These are phyloP conservation scores for Castanopsis chinensis DNA, from an alignment of 306 rosid species.

Conservation along the genomic window DNA sequence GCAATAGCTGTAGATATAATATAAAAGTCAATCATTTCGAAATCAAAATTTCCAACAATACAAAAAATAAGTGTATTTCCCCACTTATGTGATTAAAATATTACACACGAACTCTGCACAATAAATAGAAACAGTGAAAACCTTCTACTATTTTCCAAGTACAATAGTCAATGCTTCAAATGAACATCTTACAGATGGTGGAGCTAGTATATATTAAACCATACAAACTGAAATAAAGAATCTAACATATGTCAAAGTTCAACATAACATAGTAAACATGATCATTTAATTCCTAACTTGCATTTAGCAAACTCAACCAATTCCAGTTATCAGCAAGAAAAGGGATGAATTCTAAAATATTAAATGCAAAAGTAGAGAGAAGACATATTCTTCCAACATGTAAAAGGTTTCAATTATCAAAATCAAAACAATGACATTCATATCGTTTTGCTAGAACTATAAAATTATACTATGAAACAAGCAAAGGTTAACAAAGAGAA, in stretches of 20 bases:
- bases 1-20: conserved; percentile 59
- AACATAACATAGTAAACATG: background rate
- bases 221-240: background rate
- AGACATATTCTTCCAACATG: background rate
- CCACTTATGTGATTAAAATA: background rate
- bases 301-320: background rate
- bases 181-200: background rate
- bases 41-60: background rate
- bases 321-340: background rate
- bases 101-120: background rate
- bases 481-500: conserved; percentile 2
- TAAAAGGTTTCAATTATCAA: background rate
- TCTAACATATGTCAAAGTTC: background rate
- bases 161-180: background rate
- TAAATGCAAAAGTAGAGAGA: background rate
- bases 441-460: background rate
- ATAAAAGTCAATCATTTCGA: background rate
- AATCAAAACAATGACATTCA: background rate
- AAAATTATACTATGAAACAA: background rate
- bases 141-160: background rate
- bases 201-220: background rate
- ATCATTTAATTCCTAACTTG: background rate
- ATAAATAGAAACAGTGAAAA: background rate
- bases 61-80: background rate
- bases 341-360: background rate